A percentile compares a stretch with the other conserved stretches of the same genome.
Evolutionary conservation across 495 filamentous ascomycete species (phyloP).

Genomic region (Talaromyces nanjingensis): DNA sequence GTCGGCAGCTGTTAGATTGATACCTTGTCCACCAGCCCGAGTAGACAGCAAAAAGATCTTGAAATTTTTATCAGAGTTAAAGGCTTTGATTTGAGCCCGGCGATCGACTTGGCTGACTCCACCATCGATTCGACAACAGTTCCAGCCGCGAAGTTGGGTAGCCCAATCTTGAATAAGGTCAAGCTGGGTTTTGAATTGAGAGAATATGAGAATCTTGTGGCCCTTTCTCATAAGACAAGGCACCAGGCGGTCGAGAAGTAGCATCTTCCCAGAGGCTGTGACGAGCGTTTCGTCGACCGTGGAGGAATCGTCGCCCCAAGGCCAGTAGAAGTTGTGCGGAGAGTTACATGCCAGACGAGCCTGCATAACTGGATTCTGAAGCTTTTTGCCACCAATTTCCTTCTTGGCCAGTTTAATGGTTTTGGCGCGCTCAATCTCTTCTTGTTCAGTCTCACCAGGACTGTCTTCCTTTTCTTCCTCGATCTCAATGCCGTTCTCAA

Average conservation of each 20-base stretch:
- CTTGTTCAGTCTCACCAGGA: constrained; percentile 39
- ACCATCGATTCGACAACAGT: constrained; percentile 86
- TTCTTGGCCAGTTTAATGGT: constrained; percentile 77
- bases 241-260: constrained; percentile 81
- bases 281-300: constrained; percentile 70
- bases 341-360: constrained; percentile 87
- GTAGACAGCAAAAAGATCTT: constrained; percentile 86
- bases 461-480: constrained; percentile 42
- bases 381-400: constrained; percentile 84
- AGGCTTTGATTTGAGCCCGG: constrained; percentile 73
- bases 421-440: constrained; percentile 60
- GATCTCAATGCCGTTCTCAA: constrained; percentile 46
- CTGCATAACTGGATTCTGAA: constrained; percentile 92
- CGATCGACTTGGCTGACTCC: constrained; percentile 74
- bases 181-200: constrained; percentile 90
- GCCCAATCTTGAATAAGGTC: constrained; percentile 89
- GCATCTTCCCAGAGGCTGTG: constrained; percentile 88
- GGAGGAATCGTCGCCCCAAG: constrained; percentile 54
- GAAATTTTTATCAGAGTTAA: constrained; percentile 64
- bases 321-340: constrained; percentile 95
- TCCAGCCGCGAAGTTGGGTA: constrained; percentile 61
- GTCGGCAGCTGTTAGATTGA: constrained; percentile 73
- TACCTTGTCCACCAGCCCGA: constrained; percentile 87
- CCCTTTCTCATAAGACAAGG: constrained; percentile 64
- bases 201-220: constrained; percentile 94